A percentile compares a stretch with the other conserved stretches of the same genome.
These are phyloP conservation scores for Polytrichum commune DNA, from an alignment of 225 moss, liverwort and hornwort genomes.

Conservation along the genomic window DNA sequence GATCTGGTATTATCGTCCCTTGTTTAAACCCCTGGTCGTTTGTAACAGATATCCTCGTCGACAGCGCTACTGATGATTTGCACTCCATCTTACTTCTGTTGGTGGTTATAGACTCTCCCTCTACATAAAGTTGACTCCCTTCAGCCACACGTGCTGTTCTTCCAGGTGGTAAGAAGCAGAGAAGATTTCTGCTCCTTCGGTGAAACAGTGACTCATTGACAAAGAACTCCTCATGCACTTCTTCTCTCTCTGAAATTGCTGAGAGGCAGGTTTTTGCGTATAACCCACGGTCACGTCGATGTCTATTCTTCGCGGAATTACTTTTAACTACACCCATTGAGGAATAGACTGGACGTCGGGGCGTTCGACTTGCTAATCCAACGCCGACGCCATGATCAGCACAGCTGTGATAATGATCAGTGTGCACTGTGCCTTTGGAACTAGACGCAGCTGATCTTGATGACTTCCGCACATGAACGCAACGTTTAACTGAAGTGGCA, in stretches of 20 bases:
- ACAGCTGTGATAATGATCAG: not conserved
- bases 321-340: constrained; percentile 1
- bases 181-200: not conserved
- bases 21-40: too few species aligned
- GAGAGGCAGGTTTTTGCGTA: constrained; percentile 8
- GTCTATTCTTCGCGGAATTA: not conserved
- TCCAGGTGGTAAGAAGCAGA: not conserved
- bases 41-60: too few species aligned
- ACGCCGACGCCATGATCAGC: too few species aligned
- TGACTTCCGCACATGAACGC: not conserved
- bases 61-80: too few species aligned
- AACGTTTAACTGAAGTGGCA: constrained; percentile 8
- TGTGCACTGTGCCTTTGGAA: not conserved
- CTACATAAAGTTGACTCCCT: too few species aligned
- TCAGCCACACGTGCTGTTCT: not conserved
- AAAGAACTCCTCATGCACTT: not conserved
- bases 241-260: constrained; percentile 12
- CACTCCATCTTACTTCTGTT: too few species aligned
- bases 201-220: not conserved
- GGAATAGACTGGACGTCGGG: not conserved
- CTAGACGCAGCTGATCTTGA: not conserved
- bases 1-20: too few species aligned
- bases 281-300: not conserved
- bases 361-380: not conserved
- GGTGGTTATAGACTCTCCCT: too few species aligned